phyloP scores from a whole-genome alignment of 208 protist species.

The Trypanosoma boissoni region DNA sequence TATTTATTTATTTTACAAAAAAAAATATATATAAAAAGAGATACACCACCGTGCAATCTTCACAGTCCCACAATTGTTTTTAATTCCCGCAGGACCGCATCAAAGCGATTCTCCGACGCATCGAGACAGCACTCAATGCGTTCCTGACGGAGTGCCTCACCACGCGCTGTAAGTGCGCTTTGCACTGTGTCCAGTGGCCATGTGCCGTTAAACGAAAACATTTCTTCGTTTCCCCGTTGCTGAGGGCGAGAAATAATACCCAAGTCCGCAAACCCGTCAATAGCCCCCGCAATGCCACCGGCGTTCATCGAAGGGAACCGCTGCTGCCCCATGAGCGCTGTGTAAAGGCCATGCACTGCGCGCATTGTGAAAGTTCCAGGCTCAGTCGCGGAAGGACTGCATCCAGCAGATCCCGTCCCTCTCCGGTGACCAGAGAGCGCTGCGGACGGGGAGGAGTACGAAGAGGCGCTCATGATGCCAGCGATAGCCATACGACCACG shows the following conservation, averaged over 20 bases:
- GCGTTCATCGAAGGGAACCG: conserved; percentile 68
- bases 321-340: conserved; percentile 52
- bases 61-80: conserved; percentile 31
- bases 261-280: conserved; percentile 64
- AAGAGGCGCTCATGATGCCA: too few species aligned
- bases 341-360: conserved; percentile 67
- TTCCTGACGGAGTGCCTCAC: conserved; percentile 54
- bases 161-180: conserved; percentile 44
- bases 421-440: not conserved
- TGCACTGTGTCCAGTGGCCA: conserved; percentile 67
- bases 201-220: conserved; percentile 63
- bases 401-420: not conserved
- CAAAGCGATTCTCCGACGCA: conserved; percentile 58
- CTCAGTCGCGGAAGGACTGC: conserved; percentile 17
- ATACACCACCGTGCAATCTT: conserved; percentile 6
- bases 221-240: conserved; percentile 47
- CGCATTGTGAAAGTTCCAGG: conserved; percentile 46
- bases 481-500: conserved; percentile 20
- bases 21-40: not conserved
- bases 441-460: too few species aligned
- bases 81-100: conserved; percentile 52
- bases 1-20: not conserved
- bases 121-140: conserved; percentile 35
- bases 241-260: conserved; percentile 68
- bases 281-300: conserved; percentile 40